phyloP scores from a whole-genome alignment of 257 asterid species.

The Capsicum baccatum region DNA sequence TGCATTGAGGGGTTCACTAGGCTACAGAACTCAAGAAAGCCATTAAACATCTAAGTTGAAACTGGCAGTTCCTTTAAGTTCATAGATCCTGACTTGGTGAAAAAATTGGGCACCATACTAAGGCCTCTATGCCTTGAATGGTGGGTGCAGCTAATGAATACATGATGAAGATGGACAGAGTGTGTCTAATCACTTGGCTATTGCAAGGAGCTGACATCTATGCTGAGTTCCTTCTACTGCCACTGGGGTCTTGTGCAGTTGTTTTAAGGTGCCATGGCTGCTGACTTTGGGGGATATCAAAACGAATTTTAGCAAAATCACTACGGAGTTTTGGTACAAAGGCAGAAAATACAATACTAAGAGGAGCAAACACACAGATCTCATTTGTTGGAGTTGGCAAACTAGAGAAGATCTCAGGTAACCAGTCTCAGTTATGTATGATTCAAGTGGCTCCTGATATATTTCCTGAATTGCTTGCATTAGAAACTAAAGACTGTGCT shows the following conservation, averaged over 20 bases:
- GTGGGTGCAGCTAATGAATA: neutral
- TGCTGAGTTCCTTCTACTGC: neutral
- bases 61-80: neutral
- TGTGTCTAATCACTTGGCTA: neutral
- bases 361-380: neutral
- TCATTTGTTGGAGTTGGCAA: neutral
- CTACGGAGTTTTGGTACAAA: neutral
- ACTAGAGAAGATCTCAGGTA: neutral
- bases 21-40: neutral
- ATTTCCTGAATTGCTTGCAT: neutral
- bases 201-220: neutral
- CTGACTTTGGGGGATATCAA: neutral
- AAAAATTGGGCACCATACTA: neutral
- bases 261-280: neutral
- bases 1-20: too few species aligned
- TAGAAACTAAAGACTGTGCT: neutral
- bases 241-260: neutral
- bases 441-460: neutral
- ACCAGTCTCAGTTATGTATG: neutral
- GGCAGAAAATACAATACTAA: neutral
- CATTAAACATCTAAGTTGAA: neutral
- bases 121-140: neutral
- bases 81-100: too few species aligned
- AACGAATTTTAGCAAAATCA: neutral
- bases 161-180: neutral